These are phyloP conservation scores for Moniliella sp. DNA, from an alignment of 1,284 basidiomycete species.

Conservation along the genomic window DNA sequence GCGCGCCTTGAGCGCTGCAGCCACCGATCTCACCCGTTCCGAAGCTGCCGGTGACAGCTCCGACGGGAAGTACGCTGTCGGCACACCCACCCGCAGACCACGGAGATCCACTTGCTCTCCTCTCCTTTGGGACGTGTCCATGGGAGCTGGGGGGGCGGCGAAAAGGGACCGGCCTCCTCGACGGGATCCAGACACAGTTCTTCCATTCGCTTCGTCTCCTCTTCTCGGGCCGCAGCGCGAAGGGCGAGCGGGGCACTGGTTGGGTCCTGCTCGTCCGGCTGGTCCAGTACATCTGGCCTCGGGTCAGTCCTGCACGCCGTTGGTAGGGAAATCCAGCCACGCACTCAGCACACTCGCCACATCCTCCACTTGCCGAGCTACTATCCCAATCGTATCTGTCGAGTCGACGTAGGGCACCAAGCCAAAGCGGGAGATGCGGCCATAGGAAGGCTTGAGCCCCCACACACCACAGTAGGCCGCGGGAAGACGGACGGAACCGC, in stretches of 20 bases:
- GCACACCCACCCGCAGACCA: slow-evolving; percentile 46
- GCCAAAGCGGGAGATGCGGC: slow-evolving; percentile 69
- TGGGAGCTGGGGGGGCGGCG: too few species aligned
- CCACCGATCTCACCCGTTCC: slow-evolving; percentile 38
- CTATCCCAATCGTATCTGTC: slow-evolving; percentile 72
- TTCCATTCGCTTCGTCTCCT: background rate
- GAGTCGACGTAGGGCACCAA: slow-evolving; percentile 82
- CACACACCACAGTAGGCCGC: slow-evolving; percentile 79
- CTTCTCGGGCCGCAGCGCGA: background rate
- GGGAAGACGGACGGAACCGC: slow-evolving; percentile 74
- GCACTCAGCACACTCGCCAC: slow-evolving; percentile 48
- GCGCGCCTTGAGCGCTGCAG: slow-evolving; percentile 40
- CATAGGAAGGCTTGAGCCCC: slow-evolving; percentile 84
- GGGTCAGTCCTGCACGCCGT: too few species aligned
- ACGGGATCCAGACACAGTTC: background rate
- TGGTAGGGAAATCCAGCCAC: too few species aligned
- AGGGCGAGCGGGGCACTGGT: slow-evolving; percentile 42
- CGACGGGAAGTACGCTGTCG: slow-evolving; percentile 59
- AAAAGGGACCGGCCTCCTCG: too few species aligned
- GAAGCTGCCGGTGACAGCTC: slow-evolving; percentile 45
- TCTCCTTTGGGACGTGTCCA: too few species aligned
- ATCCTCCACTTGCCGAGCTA: slow-evolving; percentile 43
- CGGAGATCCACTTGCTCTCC: too few species aligned
- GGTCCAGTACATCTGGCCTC: too few species aligned
- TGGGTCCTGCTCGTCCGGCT: slow-evolving; percentile 52